Evolutionary conservation across 257 asterid species (phyloP).

Genomic region (Echium plantagineum): DNA sequence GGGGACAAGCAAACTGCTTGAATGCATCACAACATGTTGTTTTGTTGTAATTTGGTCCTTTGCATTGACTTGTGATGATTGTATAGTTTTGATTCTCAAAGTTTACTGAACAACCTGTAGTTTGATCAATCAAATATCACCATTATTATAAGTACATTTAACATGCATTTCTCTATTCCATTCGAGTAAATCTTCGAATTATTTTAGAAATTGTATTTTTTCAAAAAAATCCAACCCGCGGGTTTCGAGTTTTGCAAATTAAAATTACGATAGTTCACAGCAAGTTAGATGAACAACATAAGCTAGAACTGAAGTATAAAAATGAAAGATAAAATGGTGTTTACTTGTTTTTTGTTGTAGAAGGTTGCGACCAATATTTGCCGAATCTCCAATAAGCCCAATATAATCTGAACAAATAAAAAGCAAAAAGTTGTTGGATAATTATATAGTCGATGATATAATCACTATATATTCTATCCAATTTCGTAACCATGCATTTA

Average conservation of each 20-base stretch:
- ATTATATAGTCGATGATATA: no score
- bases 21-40: constrained; percentile 53
- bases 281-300: not conserved
- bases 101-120: constrained; percentile 55
- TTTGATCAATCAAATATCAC: not conserved
- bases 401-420: constrained; percentile 28
- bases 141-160: no score
- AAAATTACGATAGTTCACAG: no score
- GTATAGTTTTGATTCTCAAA: constrained; percentile 69
- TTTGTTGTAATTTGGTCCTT: constrained; percentile 61
- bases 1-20: constrained; percentile 50
- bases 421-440: no score
- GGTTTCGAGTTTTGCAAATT: no score
- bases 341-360: constrained; percentile 63
- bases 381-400: constrained; percentile 19
- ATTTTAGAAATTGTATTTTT: no score
- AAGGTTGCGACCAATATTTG: constrained; percentile 49
- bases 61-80: constrained; percentile 75
- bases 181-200: no score
- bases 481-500: no score
- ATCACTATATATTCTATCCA: no score
- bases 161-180: no score
- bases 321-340: not conserved
- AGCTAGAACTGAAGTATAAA: not conserved
- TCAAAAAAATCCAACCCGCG: no score